phyloP scores from a whole-genome alignment of 1,139 yeast genomes.

The Pichia sp. region DNA sequence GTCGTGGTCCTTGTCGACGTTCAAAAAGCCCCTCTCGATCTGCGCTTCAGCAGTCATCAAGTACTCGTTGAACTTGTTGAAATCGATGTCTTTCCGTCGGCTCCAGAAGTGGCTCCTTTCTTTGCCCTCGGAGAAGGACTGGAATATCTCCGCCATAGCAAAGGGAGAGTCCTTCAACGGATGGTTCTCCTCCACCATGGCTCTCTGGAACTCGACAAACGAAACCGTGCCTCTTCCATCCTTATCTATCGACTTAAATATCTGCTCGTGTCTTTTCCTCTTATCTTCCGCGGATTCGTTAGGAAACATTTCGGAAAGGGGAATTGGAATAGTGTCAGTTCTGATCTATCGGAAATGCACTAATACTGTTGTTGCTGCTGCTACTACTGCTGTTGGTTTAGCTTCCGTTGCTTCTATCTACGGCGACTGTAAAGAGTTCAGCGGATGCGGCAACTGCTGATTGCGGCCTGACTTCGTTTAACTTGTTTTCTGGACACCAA shows the following conservation, averaged over 20 bases:
- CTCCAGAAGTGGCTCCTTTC: constrained; percentile 24
- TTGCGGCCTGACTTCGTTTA: too few species aligned
- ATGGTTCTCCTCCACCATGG: constrained; percentile 52
- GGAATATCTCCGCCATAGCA: constrained; percentile 42
- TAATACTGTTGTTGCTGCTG: too few species aligned
- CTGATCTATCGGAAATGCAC: not conserved
- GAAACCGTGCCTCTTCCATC: constrained; percentile 54
- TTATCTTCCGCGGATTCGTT: constrained; percentile 21
- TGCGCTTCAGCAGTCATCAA: constrained; percentile 39
- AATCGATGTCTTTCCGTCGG: constrained; percentile 26
- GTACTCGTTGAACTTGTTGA: constrained; percentile 32
- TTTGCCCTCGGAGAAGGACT: constrained; percentile 25
- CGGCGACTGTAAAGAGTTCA: too few species aligned
- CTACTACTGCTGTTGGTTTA: too few species aligned
- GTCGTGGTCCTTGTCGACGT: constrained; percentile 70
- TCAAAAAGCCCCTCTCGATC: constrained; percentile 63
- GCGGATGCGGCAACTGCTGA: too few species aligned
- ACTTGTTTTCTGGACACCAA: not conserved
- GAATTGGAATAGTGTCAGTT: not conserved
- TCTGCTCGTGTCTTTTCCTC: constrained; percentile 27
- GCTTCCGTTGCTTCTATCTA: too few species aligned
- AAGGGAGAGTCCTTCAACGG: constrained; percentile 65
- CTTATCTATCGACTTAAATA: constrained; percentile 50
- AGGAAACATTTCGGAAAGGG: constrained; percentile 10
- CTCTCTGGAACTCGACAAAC: constrained; percentile 49